Evolutionary conservation across 2,329 filamentous ascomycete species (phyloP), one percentile per base, ranked within the genome.

Genomic region (Aspergillus sp.): DNA sequence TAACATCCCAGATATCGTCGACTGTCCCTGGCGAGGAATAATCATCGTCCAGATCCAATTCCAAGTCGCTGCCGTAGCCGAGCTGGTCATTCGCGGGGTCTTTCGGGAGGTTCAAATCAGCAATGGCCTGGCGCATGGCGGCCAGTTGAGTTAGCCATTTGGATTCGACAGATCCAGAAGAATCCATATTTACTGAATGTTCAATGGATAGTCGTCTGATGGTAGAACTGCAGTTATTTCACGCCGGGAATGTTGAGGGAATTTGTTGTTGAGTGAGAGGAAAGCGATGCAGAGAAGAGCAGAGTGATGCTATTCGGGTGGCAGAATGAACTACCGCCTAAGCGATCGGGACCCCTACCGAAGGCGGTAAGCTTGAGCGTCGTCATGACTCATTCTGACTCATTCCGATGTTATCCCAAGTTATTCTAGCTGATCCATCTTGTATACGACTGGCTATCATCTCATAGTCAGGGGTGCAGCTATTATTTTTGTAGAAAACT

Each of bases 1-100:
- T 91, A 59, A 96, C 87, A 73, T 97, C 93, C 94, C 94, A 97
- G 10, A 97, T 88, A 76, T 97, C 92, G 59, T 94, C 90, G 5
- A 86, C 85, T 18, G 84, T 73, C 49, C 84, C 86, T 5, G 85
- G 85, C 4, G 80, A 84, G 3, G 83, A 84, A 22, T 84, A 77
- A 51, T 86, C 83, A 9, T 91, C 86, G 62, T 90, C 87, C 54
- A 88, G 77, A 49, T 88, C 81, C 39, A 88, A 77, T 31, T 79
- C 75, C 22, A 80, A 63, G 56, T 87, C 83, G 12, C 83, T 78
- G 18, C 81, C 84, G 68, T 87, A 86, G 49, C 63, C 62, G 32
- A 66, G 64, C 22, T 69, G 63, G 52, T 78, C 72, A 51, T 79
- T 78, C 45, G 77, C 71, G 49, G 78, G 75, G 31, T 79, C 74